Conservation (phyloP, 2,329 filamentous ascomycete species). For the Sporothrix humicola region DNA sequence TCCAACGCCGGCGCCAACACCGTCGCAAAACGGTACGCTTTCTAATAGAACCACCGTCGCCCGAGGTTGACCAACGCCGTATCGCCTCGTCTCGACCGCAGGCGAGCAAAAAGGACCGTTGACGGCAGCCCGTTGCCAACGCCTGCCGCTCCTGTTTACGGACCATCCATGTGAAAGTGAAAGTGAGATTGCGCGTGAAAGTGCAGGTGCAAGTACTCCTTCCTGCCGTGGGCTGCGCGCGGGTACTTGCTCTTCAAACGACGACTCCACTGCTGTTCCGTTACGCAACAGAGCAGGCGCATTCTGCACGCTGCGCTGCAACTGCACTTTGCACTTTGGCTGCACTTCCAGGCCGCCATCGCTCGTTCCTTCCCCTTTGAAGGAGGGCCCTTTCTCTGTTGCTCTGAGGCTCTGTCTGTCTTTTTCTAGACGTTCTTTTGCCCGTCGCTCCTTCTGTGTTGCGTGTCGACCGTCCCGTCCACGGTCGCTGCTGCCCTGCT, state of each 20-base stretch:
- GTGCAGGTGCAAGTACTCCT: conserved; percentile 24
- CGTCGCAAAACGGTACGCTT: not conserved
- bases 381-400: not conserved
- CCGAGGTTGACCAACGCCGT: not conserved
- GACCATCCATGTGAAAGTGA: conserved; percentile 4
- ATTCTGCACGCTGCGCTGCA: conserved; percentile 19
- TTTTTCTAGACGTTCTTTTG: conserved; percentile 4
- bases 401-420: not conserved
- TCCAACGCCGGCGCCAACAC: not conserved
- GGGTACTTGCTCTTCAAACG: conserved; percentile 19
- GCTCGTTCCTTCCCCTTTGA: conserved; percentile 7
- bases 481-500: conserved; percentile 19
- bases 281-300: conserved; percentile 36
- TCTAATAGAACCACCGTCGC: not conserved
- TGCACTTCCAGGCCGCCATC: conserved; percentile 2
- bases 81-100: not conserved
- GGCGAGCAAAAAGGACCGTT: not conserved
- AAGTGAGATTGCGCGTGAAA: not conserved
- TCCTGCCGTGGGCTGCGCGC: conserved; percentile 20
- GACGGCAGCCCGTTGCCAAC: not conserved
- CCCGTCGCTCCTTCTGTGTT: conserved; percentile 10
- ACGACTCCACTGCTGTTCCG: conserved; percentile 34
- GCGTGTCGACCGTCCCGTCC: conserved; percentile 5
- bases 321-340: conserved; percentile 18
- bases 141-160: conserved; percentile 1